phyloP scores from a whole-genome alignment of 2,329 filamentous ascomycete genomes.

The Diaporthe batatas region DNA sequence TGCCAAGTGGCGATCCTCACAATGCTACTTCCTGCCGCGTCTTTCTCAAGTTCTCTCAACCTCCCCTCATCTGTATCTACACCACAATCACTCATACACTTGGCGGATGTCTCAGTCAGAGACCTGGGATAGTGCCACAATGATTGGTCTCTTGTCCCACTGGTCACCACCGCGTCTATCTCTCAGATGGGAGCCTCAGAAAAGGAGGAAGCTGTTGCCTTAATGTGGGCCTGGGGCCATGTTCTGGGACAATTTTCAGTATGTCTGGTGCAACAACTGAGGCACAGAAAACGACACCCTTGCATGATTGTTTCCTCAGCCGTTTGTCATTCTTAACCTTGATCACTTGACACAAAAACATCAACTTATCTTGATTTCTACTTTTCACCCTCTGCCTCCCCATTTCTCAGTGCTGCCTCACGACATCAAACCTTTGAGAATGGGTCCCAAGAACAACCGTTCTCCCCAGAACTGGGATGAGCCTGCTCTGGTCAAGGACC shows the following conservation, averaged over 20 bases:
- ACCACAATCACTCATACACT: neutral
- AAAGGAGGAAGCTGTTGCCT: constrained; percentile 2
- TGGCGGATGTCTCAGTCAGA: constrained; percentile 9
- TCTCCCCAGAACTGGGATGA: constrained; percentile 54
- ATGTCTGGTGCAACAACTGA: neutral
- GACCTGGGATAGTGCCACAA: neutral
- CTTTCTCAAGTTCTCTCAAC: neutral
- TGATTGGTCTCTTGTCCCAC: constrained; percentile 1
- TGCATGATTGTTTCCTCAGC: neutral
- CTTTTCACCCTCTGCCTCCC: neutral
- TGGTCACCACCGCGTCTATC: constrained; percentile 7
- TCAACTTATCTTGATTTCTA: neutral
- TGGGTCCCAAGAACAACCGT: constrained; percentile 1
- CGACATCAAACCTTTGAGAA: constrained; percentile 1
- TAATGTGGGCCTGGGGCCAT: neutral
- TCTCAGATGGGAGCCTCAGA: neutral
- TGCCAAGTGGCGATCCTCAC: constrained; percentile 10
- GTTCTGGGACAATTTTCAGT: constrained; percentile 4
- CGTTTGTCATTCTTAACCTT: neutral
- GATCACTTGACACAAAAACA: neutral
- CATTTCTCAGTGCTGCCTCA: neutral
- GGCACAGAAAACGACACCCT: neutral
- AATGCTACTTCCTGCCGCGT: neutral
- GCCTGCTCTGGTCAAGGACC: constrained; percentile 57
- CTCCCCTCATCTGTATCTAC: neutral